phyloP scores from a whole-genome alignment of 495 filamentous ascomycete genomes.

The Lasiosphaeria ovina region DNA sequence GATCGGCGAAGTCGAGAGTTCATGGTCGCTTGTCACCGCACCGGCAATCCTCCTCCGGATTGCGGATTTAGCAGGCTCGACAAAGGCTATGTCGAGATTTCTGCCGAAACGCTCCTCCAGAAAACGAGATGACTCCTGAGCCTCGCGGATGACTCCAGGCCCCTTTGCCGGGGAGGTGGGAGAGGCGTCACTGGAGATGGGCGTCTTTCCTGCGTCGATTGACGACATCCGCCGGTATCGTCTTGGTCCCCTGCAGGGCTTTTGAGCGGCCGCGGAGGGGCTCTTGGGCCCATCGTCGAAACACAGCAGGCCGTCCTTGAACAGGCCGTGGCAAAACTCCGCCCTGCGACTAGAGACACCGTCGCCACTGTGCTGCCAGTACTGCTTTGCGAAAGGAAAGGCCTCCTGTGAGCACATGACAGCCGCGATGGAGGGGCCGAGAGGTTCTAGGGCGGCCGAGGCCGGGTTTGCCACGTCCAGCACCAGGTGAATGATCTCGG shows the following conservation, averaged over 20 bases:
- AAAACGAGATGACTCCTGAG: constrained; percentile 68
- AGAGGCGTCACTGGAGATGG: neutral
- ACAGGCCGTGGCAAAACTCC: constrained; percentile 77
- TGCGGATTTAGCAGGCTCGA: constrained; percentile 78
- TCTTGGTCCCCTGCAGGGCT: constrained; percentile 61
- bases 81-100: constrained; percentile 76
- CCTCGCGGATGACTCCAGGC: constrained; percentile 29
- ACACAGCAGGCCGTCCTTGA: constrained; percentile 68
- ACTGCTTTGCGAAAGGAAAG: constrained; percentile 73
- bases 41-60: constrained; percentile 87
- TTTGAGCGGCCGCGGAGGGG: constrained; percentile 29
- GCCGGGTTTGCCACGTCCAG: constrained; percentile 48
- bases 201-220: constrained; percentile 35
- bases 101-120: constrained; percentile 94
- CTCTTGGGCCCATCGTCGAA: constrained; percentile 40
- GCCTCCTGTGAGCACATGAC: constrained; percentile 67
- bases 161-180: constrained; percentile 11
- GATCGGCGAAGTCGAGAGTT: constrained; percentile 46
- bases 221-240: constrained; percentile 67
- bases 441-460: constrained; percentile 45
- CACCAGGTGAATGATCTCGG: constrained; percentile 68
- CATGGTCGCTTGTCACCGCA: constrained; percentile 70
- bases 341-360: constrained; percentile 88
- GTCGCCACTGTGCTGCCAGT: constrained; percentile 97
- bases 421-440: constrained; percentile 56